Conservation (phyloP, 371 early-diverging fungal genomes). For the Apophysomyces ossiformis region DNA sequence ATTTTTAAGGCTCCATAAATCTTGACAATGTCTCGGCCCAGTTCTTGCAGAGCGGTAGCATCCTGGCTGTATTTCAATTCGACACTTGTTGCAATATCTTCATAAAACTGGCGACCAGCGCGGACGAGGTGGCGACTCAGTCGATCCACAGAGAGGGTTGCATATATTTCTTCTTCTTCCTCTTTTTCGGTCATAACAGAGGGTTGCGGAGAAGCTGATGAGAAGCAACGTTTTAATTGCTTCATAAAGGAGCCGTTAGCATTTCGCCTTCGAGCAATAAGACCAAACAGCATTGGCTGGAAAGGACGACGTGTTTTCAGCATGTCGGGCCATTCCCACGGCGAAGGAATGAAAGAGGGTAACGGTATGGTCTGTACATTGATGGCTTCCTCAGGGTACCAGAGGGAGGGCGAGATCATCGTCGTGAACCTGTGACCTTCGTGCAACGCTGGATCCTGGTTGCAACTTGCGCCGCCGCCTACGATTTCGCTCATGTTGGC, state of each 20-base stretch:
- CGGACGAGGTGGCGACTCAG: constrained; percentile 24
- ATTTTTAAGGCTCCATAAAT: constrained; percentile 24
- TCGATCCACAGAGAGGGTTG: constrained; percentile 22
- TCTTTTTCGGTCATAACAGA: constrained; percentile 11
- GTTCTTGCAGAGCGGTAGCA: constrained; percentile 19
- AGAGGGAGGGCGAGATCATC: constrained; percentile 15
- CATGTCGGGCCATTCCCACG: constrained; percentile 37
- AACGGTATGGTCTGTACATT: constrained; percentile 21
- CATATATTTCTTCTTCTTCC: constrained; percentile 19
- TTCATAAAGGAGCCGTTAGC: background rate
- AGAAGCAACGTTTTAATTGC: constrained; percentile 11
- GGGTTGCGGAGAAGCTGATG: background rate
- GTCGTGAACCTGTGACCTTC: background rate
- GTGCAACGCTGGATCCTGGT: background rate
- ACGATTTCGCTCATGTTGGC: background rate
- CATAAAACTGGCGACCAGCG: constrained; percentile 25
- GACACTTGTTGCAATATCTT: constrained; percentile 22
- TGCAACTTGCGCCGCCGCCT: background rate
- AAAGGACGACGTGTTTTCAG: constrained; percentile 30
- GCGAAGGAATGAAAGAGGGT: constrained; percentile 32
- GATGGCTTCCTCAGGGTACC: constrained; percentile 19
- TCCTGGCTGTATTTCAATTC: constrained; percentile 20
- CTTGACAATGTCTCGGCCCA: constrained; percentile 24
- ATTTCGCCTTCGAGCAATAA: constrained; percentile 18
- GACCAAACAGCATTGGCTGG: constrained; percentile 28